A percentile compares a stretch with the other conserved stretches of the same genome.
These are phyloP conservation scores for Sporobolus alterniflorus DNA, from an alignment of 202 grass and related monocot genomes.

Conservation along the genomic window DNA sequence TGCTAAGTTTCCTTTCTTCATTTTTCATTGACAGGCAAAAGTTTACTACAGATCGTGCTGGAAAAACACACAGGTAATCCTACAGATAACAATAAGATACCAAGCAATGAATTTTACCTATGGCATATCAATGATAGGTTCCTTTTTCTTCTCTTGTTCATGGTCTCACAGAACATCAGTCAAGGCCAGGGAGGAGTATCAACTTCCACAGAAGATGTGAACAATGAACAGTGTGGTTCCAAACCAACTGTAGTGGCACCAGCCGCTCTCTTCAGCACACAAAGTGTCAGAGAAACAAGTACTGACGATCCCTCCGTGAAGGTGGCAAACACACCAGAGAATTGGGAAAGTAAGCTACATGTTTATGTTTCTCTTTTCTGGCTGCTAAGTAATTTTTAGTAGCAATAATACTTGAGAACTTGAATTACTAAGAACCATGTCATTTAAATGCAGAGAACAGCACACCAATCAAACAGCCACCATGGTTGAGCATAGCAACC, in stretches of 20 bases:
- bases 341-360: conserved; percentile 15
- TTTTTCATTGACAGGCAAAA: conserved; percentile 63
- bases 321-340: conserved; percentile 24
- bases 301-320: conserved; percentile 33
- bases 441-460: conserved; percentile 46
- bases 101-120: background rate
- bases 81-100: background rate
- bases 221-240: conserved; percentile 46
- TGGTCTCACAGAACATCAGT: conserved; percentile 48
- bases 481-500: conserved; percentile 67
- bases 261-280: conserved; percentile 36
- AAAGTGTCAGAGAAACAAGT: conserved; percentile 44
- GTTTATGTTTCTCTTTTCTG: background rate
- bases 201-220: conserved; percentile 49
- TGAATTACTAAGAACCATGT: background rate
- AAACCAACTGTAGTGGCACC: conserved; percentile 33
- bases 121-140: conserved; percentile 11
- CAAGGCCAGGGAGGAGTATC: conserved; percentile 52
- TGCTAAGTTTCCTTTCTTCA: background rate
- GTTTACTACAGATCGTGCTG: conserved; percentile 96
- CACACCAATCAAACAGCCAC: conserved; percentile 31
- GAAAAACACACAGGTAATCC: conserved; percentile 82
- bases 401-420: background rate
- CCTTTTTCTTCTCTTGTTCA: conserved; percentile 27
- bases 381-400: background rate